Percentiles rank a stretch among this genome's conserved stretches.
These are phyloP conservation scores for Verticillium nonalfalfae DNA, from an alignment of 2,329 filamentous ascomycete genomes.

Conservation along the genomic window DNA sequence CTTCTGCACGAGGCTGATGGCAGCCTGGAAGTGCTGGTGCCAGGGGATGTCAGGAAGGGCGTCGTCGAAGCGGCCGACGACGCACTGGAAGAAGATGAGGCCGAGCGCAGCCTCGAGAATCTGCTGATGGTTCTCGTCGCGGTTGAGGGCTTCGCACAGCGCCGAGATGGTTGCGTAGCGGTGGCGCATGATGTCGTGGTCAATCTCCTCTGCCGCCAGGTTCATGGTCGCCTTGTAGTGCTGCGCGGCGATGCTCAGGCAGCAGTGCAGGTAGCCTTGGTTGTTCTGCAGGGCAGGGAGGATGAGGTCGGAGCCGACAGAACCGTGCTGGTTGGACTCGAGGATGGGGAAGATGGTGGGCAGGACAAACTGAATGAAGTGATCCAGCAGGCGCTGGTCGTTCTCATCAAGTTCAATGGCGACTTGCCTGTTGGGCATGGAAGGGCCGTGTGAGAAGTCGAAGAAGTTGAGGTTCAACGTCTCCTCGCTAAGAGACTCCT, in stretches of 20 bases:
- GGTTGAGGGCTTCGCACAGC: conserved; percentile 74
- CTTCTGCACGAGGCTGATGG: conserved; percentile 76
- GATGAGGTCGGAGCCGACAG: conserved; percentile 73
- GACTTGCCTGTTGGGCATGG: conserved; percentile 58
- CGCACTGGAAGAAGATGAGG: conserved; percentile 95
- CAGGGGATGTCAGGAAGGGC: conserved; percentile 86
- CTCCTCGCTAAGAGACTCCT: conserved; percentile 63
- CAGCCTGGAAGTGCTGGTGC: conserved; percentile 95
- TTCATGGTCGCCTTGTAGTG: conserved; percentile 78
- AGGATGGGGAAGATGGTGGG: conserved; percentile 88
- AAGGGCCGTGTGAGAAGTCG: conserved; percentile 66
- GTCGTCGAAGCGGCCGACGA: conserved; percentile 81
- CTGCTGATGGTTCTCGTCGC: conserved; percentile 76
- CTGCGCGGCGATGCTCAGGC: conserved; percentile 85
- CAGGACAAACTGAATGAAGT: conserved; percentile 84
- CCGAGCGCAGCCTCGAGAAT: conserved; percentile 89
- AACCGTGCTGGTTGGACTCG: conserved; percentile 82
- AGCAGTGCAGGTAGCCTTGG: conserved; percentile 92
- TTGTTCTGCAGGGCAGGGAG: conserved; percentile 85
- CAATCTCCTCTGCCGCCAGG: conserved; percentile 64
- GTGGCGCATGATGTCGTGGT: conserved; percentile 88
- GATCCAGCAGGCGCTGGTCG: conserved; percentile 80
- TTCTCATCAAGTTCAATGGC: conserved; percentile 79
- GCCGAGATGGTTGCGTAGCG: conserved; percentile 82
- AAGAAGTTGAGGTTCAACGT: conserved; percentile 73